These are phyloP conservation scores for Apiospora rasikravindrae DNA, from an alignment of 2,329 filamentous ascomycete species.

Conservation along the genomic window DNA sequence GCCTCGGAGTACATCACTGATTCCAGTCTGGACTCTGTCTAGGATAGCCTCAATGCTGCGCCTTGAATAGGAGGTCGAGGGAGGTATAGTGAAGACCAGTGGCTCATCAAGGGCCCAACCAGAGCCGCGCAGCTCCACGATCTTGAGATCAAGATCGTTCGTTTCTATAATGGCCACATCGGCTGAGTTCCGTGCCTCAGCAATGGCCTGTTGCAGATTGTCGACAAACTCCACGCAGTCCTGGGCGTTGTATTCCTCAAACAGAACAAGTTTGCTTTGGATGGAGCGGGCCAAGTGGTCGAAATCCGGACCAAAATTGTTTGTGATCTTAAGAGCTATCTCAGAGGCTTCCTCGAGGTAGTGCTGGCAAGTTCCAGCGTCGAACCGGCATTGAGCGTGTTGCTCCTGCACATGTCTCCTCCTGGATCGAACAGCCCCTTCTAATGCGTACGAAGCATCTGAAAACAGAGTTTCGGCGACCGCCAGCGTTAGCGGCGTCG, in stretches of 20 bases:
- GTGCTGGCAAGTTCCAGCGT: slow-evolving; percentile 44
- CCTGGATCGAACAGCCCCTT: slow-evolving; percentile 46
- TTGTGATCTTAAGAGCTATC: slow-evolving; percentile 51
- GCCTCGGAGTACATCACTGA: slow-evolving; percentile 53
- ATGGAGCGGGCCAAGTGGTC: slow-evolving; percentile 50
- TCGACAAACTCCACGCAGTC: slow-evolving; percentile 53
- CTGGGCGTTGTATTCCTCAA: slow-evolving; percentile 46
- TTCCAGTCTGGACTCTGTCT: slow-evolving; percentile 56
- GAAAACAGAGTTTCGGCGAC: slow-evolving; percentile 55
- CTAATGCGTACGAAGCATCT: slow-evolving; percentile 48
- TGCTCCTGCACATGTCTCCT: slow-evolving; percentile 48
- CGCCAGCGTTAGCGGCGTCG: slow-evolving; percentile 52
- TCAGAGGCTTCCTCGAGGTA: slow-evolving; percentile 51
- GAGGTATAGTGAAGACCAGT: slow-evolving; percentile 49
- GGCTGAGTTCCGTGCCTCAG: slow-evolving; percentile 43
- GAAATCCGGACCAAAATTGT: slow-evolving; percentile 56
- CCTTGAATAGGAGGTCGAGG: slow-evolving; percentile 48
- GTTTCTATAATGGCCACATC: slow-evolving; percentile 48
- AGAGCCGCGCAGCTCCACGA: slow-evolving; percentile 52
- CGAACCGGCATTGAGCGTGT: slow-evolving; percentile 43
- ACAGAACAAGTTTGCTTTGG: slow-evolving; percentile 51
- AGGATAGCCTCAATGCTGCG: slow-evolving; percentile 54
- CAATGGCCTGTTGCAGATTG: slow-evolving; percentile 44
- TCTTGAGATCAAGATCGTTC: slow-evolving; percentile 55
- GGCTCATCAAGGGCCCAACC: slow-evolving; percentile 55